Evolutionary conservation across 192 early-diverging fungal genomes (phyloP).

Genomic region (Phlyctochytrium bullatum): DNA sequence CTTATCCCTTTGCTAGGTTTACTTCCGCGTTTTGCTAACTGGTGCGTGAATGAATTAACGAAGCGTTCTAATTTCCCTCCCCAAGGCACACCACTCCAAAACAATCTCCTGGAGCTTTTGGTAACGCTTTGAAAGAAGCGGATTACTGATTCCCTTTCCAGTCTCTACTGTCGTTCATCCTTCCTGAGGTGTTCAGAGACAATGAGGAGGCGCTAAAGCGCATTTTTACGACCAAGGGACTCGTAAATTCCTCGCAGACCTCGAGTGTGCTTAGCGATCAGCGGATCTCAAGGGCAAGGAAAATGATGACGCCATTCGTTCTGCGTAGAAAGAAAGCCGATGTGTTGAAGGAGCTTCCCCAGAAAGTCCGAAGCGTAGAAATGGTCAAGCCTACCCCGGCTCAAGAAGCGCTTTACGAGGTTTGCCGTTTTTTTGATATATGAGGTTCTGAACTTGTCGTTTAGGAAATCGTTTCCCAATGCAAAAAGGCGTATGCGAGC

Average conservation of each 20-base stretch:
- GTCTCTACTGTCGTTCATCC: constrained; percentile 78
- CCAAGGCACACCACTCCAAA: constrained; percentile 96
- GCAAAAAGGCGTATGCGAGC: constrained; percentile 21
- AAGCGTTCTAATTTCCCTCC: too few species aligned
- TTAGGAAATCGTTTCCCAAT: constrained; percentile 34
- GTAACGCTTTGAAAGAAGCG: constrained; percentile 5
- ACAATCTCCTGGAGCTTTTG: constrained; percentile 82
- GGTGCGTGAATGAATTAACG: too few species aligned
- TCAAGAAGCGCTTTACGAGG: constrained; percentile 34
- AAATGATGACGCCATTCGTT: constrained; percentile 87
- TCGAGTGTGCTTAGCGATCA: constrained; percentile 35
- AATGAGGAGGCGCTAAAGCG: constrained; percentile 47
- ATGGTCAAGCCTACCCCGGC: constrained; percentile 23
- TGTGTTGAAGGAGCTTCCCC: constrained; percentile 40
- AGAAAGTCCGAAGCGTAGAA: constrained; percentile 22
- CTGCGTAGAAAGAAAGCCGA: constrained; percentile 73
- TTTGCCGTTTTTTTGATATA: too few species aligned
- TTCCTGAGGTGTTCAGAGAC: constrained; percentile 74
- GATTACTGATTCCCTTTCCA: constrained; percentile 31
- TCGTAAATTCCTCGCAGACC: constrained; percentile 10
- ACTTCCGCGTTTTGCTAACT: constrained; percentile 62
- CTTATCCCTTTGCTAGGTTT: constrained; percentile 17
- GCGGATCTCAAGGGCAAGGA: constrained; percentile 73
- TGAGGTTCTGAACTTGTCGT: background rate
- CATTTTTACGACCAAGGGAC: constrained; percentile 63